Evolutionary conservation across 352 stramenopile genomes (phyloP).

Genomic region (Pythium vanterpoolii): DNA sequence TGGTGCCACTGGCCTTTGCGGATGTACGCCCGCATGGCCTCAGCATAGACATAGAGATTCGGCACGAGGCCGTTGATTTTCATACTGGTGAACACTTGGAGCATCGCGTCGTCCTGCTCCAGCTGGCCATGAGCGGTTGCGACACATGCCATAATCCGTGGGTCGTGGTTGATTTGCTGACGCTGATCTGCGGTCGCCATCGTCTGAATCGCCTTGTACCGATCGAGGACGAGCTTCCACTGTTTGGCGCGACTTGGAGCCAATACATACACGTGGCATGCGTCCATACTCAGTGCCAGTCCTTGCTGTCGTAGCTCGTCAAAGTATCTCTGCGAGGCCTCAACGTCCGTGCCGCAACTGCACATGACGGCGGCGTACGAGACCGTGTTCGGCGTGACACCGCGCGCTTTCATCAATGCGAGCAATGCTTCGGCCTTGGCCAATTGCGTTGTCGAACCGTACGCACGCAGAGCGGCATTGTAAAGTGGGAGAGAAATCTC

Average conservation of each 20-base stretch:
- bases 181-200: not conserved
- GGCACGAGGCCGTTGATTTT: slow-evolving; percentile 64
- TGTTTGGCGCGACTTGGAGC: slow-evolving; percentile 32
- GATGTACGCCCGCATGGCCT: slow-evolving; percentile 70
- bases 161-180: slow-evolving; percentile 41
- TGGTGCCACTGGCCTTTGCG: slow-evolving; percentile 58
- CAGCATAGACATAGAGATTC: slow-evolving; percentile 68
- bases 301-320: slow-evolving; percentile 29
- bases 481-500: slow-evolving; percentile 40
- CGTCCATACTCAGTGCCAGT: slow-evolving; percentile 25
- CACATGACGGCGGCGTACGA: slow-evolving; percentile 56
- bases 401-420: slow-evolving; percentile 33
- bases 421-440: slow-evolving; percentile 40
- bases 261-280: slow-evolving; percentile 31
- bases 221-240: slow-evolving; percentile 39
- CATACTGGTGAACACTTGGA: slow-evolving; percentile 68
- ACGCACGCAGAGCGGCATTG: slow-evolving; percentile 67
- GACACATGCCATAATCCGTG: slow-evolving; percentile 60
- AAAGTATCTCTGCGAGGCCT: slow-evolving; percentile 45
- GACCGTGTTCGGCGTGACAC: slow-evolving; percentile 43
- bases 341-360: slow-evolving; percentile 40
- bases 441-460: slow-evolving; percentile 36
- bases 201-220: slow-evolving; percentile 25
- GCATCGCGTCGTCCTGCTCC: slow-evolving; percentile 41
- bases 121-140: slow-evolving; percentile 52